Base-by-base conservation (phyloP, 495 filamentous ascomycete genomes). In the Penicillium malachiteum region DNA sequence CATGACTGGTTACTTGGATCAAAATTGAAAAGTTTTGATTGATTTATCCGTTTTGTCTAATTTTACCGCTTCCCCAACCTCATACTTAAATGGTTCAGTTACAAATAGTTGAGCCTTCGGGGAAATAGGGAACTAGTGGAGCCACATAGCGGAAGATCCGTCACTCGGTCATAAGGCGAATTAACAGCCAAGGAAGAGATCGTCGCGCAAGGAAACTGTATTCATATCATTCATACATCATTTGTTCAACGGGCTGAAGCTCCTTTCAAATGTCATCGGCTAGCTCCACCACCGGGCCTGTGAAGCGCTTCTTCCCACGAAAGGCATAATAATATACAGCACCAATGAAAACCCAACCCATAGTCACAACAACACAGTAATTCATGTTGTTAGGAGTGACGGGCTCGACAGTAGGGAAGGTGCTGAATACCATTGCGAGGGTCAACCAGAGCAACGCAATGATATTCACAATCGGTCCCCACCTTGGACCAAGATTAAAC, bases 361-460 rank as follows among this genome's bases (percentile, higher is more conserved):
- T 57, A n/a, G 54, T 65, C 13, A 66, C 59, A 9, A 63, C 63
- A 0, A 66, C 37, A 26, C 63, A 65, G 13, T 64, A 64, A 33
- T 66, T 66, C 57, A 64, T 64, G 18, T 64, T 66, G 18, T 56
- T 52, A 11, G 63, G 41, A 12, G 60, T 64, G 1, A 66, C 63
- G 1, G 63, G 60, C 17, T 57, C 45, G 3, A 66, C 52, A 0
- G 63, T 66, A 7, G 63, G 63, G 14, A 64, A 64, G 1, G 60
- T 66, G 26, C 60, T 66, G 31, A 64, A 66, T 2, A 64, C 44
- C 59, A 65, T 65, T 11, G 63, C 63, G 5, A 65, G 14, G 3
- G 57, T 18, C 11, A 65, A 43, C 63, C 63, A 65, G n/a, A 60
- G 3, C 16, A 65, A 38, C 6, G 59, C 63, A 13, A 43, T 40